Base-by-base conservation (phyloP, 805 yeast genomes). In the Candida vartiovaarae region DNA sequence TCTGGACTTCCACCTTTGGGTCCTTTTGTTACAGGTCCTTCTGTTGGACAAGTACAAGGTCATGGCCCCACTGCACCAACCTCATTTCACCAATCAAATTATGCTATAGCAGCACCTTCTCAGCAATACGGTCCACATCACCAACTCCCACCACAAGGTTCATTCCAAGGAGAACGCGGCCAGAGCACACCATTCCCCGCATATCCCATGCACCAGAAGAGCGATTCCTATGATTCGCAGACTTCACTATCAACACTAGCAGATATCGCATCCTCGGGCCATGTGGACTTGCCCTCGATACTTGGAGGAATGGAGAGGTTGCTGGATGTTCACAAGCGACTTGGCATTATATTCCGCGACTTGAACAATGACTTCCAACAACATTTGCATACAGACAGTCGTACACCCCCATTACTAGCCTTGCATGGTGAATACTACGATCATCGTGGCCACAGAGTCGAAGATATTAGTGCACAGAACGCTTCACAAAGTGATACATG, bases 201-300 rank as follows among this genome's bases (percentile, higher is more conserved):
- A 9, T 42, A 46, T n/a, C 46, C 48, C 8, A 50, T 38, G 25
- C 37, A 38, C 24, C 34, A 38, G 5, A 51, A 51, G 39, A 45
- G 40, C 10, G 56, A 53, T 33, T 56, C 61, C 0, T 47, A 51
- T 30, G 59, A 52, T 42, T 54, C 56, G 1, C 57, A 56, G 33
- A 42, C 48, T 0, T 56, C 60, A 0, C 36, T 58, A 7, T 48
- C 53, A 2, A 45, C 56, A 2, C 36, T 58, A n/a, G 62, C 61
- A 9, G 61, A 56, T 40, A 51, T 58, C 36, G 60, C 58, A 3
- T 40, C 40, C 2, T 34, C 36, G 6, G 39, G 33, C 15, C 27
- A 26, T 6, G 15, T 30, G 23, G 47, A 39, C 27, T 30, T 26
- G 34, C 28, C 31, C 3, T 25, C 23, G 9, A 31, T 53, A 8